These are phyloP conservation scores for Gentiana dahurica DNA, from an alignment of 257 asterid species.

Conservation along the genomic window DNA sequence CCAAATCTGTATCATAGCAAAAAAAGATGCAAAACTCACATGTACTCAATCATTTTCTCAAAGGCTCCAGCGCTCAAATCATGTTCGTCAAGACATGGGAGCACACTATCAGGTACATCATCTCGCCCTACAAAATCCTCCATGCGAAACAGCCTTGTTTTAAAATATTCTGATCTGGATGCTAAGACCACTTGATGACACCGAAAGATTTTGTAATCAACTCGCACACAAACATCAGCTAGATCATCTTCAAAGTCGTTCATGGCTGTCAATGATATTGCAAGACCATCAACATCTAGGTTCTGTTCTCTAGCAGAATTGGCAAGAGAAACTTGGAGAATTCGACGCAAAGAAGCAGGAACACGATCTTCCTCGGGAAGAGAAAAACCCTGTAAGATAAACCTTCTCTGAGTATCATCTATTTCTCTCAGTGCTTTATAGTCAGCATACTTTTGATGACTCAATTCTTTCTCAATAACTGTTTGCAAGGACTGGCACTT, in stretches of 20 bases:
- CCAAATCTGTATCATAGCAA: not conserved
- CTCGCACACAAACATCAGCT: conserved; percentile 78
- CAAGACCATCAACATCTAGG: conserved; percentile 23
- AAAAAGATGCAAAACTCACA: conserved; percentile 33
- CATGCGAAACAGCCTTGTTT: conserved; percentile 78
- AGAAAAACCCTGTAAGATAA: conserved; percentile 76
- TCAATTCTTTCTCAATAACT: conserved; percentile 58
- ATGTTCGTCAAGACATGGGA: conserved; percentile 83
- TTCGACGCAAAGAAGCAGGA: conserved; percentile 57
- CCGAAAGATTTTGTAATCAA: conserved; percentile 53
- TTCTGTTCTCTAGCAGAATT: conserved; percentile 35
- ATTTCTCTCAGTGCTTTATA: conserved; percentile 62
- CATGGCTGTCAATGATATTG: conserved; percentile 26
- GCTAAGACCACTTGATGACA: conserved; percentile 90
- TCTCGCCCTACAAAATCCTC: conserved; percentile 52
- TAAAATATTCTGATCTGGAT: conserved; percentile 87
- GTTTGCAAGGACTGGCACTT: conserved; percentile 64
- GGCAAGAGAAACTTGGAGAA: conserved; percentile 60
- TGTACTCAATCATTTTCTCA: conserved; percentile 84
- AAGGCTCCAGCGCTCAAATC: conserved; percentile 68
- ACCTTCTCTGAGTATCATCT: conserved; percentile 88
- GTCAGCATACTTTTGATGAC: conserved; percentile 76
- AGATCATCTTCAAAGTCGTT: conserved; percentile 49
- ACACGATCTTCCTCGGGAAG: conserved; percentile 85
- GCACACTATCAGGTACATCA: conserved; percentile 27